Conservation (phyloP, 805 yeast species). For the Kodamaea kaohsiungensis region DNA sequence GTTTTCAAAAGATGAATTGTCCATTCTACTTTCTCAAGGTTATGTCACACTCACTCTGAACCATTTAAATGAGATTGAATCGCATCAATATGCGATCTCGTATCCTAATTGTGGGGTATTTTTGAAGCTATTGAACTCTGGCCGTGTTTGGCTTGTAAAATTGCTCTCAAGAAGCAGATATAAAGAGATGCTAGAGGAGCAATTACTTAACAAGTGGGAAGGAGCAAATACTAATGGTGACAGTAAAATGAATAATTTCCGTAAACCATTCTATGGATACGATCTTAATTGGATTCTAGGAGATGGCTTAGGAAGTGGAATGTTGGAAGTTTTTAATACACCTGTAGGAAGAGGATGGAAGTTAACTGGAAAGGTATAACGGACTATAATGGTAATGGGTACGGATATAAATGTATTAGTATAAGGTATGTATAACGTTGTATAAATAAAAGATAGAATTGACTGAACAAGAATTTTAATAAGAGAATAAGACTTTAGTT, state of each 20-base stretch:
- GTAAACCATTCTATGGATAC: constrained; percentile 52
- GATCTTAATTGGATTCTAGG: constrained; percentile 52
- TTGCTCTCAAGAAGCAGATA: constrained; percentile 35
- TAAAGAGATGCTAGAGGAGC: constrained; percentile 46
- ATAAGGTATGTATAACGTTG: background rate
- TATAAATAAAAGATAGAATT: no score
- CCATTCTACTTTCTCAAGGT: constrained; percentile 40
- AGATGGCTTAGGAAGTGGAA: constrained; percentile 52
- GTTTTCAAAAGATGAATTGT: constrained; percentile 27
- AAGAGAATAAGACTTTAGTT: no score
- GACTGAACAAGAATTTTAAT: no score
- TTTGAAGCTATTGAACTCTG: constrained; percentile 44
- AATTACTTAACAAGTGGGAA: constrained; percentile 47
- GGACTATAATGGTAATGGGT: background rate
- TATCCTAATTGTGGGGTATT: constrained; percentile 54
- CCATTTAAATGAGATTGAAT: constrained; percentile 43
- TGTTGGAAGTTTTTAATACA: constrained; percentile 52
- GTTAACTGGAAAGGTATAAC: constrained; percentile 47
- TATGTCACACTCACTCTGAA: constrained; percentile 47
- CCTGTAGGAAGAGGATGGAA: constrained; percentile 61
- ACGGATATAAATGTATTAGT: background rate
- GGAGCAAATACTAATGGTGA: constrained; percentile 29
- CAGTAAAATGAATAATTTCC: constrained; percentile 38
- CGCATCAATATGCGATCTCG: constrained; percentile 41
- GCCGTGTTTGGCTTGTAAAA: constrained; percentile 47